These are phyloP conservation scores for Ophiostoma sp. DNA, from an alignment of 2,329 filamentous ascomycete genomes.

Conservation along the genomic window DNA sequence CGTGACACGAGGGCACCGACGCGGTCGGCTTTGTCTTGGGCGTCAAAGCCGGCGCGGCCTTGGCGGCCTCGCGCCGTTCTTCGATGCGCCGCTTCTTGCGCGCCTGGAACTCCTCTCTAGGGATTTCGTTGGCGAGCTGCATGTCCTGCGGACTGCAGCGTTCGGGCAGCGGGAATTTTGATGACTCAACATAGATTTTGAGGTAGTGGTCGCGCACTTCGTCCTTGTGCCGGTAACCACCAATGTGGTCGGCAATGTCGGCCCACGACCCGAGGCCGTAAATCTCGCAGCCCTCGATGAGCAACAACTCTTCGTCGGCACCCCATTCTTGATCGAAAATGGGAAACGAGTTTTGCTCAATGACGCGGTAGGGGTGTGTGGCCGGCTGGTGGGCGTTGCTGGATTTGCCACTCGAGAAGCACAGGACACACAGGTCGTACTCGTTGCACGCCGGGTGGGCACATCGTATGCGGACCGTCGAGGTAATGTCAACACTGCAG, in stretches of 20 bases:
- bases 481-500: conserved; percentile 94
- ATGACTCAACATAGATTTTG: conserved; percentile 79
- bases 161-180: conserved; percentile 81
- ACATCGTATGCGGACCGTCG: conserved; percentile 96
- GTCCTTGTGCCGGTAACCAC: conserved; percentile 89
- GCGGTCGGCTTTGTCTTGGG: conserved; percentile 96
- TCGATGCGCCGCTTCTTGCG: conserved; percentile 93
- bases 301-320: conserved; percentile 90
- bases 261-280: conserved; percentile 97
- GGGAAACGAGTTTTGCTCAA: conserved; percentile 97
- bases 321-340: conserved; percentile 96
- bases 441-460: conserved; percentile 81
- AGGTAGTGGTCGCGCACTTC: conserved; percentile 96
- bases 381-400: conserved; percentile 84
- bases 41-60: conserved; percentile 76
- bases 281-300: conserved; percentile 91
- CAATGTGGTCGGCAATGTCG: conserved; percentile 97
- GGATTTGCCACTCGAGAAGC: conserved; percentile 79
- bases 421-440: conserved; percentile 95
- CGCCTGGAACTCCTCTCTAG: conserved; percentile 88
- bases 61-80: conserved; percentile 81
- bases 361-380: conserved; percentile 86
- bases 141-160: conserved; percentile 81
- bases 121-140: conserved; percentile 73
- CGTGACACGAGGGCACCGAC: conserved; percentile 92